These are phyloP conservation scores for Fusarium heterosporum DNA, from an alignment of 2,329 filamentous ascomycete genomes.

Conservation along the genomic window DNA sequence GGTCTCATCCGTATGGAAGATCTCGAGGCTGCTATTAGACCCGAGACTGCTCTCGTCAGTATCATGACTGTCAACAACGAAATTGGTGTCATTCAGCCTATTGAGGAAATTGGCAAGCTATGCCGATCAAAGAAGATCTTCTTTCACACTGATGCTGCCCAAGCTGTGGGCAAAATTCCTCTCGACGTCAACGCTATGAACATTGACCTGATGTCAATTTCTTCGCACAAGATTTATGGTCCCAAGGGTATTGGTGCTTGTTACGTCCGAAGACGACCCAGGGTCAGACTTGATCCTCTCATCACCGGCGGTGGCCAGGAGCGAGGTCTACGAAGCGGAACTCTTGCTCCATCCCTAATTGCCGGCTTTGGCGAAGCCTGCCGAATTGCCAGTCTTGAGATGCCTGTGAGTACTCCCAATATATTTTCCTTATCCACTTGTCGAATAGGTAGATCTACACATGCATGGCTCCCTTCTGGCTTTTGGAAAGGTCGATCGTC, in stretches of 20 bases:
- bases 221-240: slow-evolving; percentile 98
- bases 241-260: slow-evolving; percentile 98
- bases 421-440: slow-evolving; percentile 35
- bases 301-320: slow-evolving; percentile 98
- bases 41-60: slow-evolving; percentile 91
- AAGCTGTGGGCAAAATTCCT: slow-evolving; percentile 98
- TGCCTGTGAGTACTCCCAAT: slow-evolving; percentile 75
- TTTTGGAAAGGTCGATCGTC: slow-evolving; percentile 68
- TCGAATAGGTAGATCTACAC: slow-evolving; percentile 82
- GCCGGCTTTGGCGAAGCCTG: slow-evolving; percentile 97
- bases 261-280: slow-evolving; percentile 90
- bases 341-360: slow-evolving; percentile 86
- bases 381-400: slow-evolving; percentile 88
- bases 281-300: slow-evolving; percentile 93
- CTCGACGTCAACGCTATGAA: slow-evolving; percentile 98
- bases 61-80: slow-evolving; percentile 99
- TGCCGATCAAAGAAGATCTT: slow-evolving; percentile 94
- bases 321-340: slow-evolving; percentile 92
- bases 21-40: slow-evolving; percentile 87
- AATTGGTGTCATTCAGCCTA: slow-evolving; percentile 97
- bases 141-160: slow-evolving; percentile 96
- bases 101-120: slow-evolving; percentile 92
- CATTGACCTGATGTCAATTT: slow-evolving; percentile 98
- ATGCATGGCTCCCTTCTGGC: slow-evolving; percentile 91
- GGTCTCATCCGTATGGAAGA: slow-evolving; percentile 88